Evolutionary conservation across 768 basidiomycete genomes (phyloP).

Genomic region (Xanthoconium stramineum): DNA sequence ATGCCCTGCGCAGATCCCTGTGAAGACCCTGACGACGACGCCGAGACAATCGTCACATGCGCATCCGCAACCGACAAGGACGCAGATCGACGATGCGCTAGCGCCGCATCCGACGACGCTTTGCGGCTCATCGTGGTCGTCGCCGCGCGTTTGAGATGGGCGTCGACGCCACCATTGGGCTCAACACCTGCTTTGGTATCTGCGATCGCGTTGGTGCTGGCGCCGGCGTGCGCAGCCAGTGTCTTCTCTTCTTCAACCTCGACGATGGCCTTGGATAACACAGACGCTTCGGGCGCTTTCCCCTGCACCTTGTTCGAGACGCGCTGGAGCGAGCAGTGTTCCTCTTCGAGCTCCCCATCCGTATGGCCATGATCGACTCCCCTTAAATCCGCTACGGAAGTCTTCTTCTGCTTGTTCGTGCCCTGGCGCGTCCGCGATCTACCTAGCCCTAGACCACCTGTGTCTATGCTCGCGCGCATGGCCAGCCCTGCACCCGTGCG

Average conservation of each 20-base stretch:
- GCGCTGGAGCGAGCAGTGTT: not conserved
- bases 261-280: not conserved
- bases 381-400: constrained; percentile 25
- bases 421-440: constrained; percentile 3
- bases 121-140: not conserved
- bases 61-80: constrained; percentile 9
- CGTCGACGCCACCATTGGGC: not conserved
- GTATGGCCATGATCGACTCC: constrained; percentile 28
- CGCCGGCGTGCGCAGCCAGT: not conserved
- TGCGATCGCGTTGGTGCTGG: no score
- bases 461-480: no score
- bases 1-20: not conserved
- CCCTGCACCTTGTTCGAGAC: not conserved
- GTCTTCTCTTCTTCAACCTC: not conserved
- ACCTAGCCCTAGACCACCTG: not conserved
- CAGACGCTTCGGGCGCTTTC: not conserved
- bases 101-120: not conserved
- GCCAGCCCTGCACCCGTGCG: not conserved
- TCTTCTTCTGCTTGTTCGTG: constrained; percentile 13
- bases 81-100: constrained; percentile 14
- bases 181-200: no score
- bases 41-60: not conserved
- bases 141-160: not conserved
- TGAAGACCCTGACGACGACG: not conserved
- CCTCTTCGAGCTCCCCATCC: constrained; percentile 22